These are phyloP conservation scores for Rickenella mellea DNA, from an alignment of 768 basidiomycete species.

Conservation along the genomic window DNA sequence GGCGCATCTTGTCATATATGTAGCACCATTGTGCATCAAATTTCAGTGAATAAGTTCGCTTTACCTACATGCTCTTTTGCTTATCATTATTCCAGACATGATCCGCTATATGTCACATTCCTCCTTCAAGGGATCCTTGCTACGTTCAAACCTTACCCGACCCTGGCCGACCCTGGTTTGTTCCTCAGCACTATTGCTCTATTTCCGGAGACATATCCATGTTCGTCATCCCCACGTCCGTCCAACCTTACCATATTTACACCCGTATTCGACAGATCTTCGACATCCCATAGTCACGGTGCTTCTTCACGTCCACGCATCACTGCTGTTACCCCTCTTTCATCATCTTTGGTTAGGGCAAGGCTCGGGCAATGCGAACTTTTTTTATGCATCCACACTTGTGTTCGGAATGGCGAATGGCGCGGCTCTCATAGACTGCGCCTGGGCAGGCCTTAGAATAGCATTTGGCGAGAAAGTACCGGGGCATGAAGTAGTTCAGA, in stretches of 20 bases:
- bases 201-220: constrained; percentile 77
- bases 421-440: constrained; percentile 69
- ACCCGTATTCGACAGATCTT: constrained; percentile 45
- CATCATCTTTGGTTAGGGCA: constrained; percentile 85
- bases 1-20: constrained; percentile 78
- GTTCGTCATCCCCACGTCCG: constrained; percentile 37
- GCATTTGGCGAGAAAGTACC: constrained; percentile 51
- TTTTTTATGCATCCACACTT: constrained; percentile 92
- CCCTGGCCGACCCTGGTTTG: constrained; percentile 80
- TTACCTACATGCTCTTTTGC: background rate
- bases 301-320: constrained; percentile 75
- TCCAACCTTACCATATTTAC: background rate
- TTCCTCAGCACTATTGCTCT: constrained; percentile 74
- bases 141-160: constrained; percentile 88
- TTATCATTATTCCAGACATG: constrained; percentile 42
- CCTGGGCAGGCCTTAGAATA: constrained; percentile 75
- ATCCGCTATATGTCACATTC: constrained; percentile 73
- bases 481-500: constrained; percentile 49
- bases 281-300: constrained; percentile 78
- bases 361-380: constrained; percentile 95
- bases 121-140: constrained; percentile 68
- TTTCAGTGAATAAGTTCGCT: constrained; percentile 49
- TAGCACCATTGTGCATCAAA: constrained; percentile 78
- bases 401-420: constrained; percentile 89
- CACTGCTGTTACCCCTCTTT: constrained; percentile 82